phyloP scores from a whole-genome alignment of 768 basidiomycete genomes.

The Mycena indigotica region DNA sequence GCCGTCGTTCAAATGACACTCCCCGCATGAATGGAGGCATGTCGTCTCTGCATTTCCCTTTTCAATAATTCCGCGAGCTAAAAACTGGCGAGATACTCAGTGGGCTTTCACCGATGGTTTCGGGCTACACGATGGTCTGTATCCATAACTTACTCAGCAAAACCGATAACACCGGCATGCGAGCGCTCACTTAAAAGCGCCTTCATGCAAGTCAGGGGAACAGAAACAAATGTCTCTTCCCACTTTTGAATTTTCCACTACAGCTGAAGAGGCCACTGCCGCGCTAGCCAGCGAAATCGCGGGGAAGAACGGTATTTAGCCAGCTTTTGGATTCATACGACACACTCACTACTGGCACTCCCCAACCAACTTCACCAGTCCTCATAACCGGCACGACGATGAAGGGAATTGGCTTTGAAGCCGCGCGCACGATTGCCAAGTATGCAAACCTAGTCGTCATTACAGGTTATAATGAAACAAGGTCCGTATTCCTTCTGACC shows the following conservation, averaged over 20 bases:
- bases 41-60: too few relatives aligned
- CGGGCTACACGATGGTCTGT: too few relatives aligned
- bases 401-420: not conserved
- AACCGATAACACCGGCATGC: too few relatives aligned
- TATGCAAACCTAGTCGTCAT: not conserved
- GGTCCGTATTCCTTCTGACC: not conserved
- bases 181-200: too few relatives aligned
- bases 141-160: too few relatives aligned
- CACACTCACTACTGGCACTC: not conserved
- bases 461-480: not conserved
- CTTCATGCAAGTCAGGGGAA: too few relatives aligned
- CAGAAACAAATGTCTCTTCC: not conserved
- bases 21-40: too few relatives aligned
- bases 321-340: not conserved
- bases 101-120: too few relatives aligned
- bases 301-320: not conserved
- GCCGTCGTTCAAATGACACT: too few relatives aligned
- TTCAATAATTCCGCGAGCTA: too few relatives aligned
- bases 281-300: not conserved
- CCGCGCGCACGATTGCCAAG: not conserved
- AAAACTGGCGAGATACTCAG: too few relatives aligned
- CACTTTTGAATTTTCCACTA: not conserved
- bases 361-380: not conserved
- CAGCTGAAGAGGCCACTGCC: not conserved
- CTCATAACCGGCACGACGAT: not conserved